phyloP scores from a whole-genome alignment of 768 basidiomycete genomes.

The Phaeotremella fagi region DNA sequence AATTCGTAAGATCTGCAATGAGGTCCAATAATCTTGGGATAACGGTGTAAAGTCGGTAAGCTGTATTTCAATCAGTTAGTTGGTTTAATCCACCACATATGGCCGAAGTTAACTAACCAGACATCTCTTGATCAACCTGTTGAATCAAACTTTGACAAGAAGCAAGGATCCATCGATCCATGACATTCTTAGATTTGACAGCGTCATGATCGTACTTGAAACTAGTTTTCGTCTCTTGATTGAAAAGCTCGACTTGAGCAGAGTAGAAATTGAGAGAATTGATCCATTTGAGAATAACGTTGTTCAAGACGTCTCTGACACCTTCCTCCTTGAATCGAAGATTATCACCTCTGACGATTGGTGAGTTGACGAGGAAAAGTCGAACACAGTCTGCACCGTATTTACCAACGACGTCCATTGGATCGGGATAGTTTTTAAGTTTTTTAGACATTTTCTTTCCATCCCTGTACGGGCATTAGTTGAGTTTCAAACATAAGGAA shows the following conservation, averaged over 20 bases:
- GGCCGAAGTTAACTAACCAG: conserved; percentile 54
- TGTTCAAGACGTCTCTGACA: conserved; percentile 90
- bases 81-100: not conserved
- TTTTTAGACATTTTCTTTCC: conserved; percentile 99
- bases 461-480: conserved; percentile 56
- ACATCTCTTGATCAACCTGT: conserved; percentile 90
- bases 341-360: conserved; percentile 95
- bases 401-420: conserved; percentile 77
- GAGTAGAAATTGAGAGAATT: conserved; percentile 99
- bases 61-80: conserved; percentile 24
- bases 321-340: conserved; percentile 97
- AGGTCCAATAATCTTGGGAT: conserved; percentile 89
- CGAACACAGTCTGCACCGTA: conserved; percentile 95
- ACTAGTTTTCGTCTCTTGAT: conserved; percentile 68
- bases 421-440: conserved; percentile 93
- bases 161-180: conserved; percentile 98
- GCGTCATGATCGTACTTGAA: conserved; percentile 88
- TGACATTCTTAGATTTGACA: conserved; percentile 79
- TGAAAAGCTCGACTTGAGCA: conserved; percentile 80
- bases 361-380: conserved; percentile 98
- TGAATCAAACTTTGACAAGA: conserved; percentile 95
- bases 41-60: conserved; percentile 94
- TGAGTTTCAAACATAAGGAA: not conserved
- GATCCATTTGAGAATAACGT: conserved; percentile 96
- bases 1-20: conserved; percentile 94